A percentile compares a stretch with the other conserved stretches of the same genome.
Conservation (phyloP, 352 stramenopile species). For the Blastocystis sp. region DNA sequence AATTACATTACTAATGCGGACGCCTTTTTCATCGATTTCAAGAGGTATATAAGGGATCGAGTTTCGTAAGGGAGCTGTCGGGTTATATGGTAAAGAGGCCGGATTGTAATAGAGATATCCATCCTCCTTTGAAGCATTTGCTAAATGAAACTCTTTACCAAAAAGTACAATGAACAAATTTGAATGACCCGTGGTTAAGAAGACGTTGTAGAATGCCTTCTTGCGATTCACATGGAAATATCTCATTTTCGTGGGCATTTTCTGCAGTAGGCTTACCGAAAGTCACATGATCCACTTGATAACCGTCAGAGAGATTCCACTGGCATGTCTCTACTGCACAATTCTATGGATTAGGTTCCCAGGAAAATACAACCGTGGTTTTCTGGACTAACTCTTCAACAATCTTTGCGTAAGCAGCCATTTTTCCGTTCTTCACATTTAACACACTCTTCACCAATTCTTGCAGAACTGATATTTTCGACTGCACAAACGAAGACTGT, state of each 20-base stretch:
- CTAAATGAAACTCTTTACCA: background rate
- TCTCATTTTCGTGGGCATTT: background rate
- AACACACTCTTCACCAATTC: conserved; percentile 9
- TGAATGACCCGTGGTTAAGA: conserved; percentile 41
- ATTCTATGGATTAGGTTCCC: background rate
- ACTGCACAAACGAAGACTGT: background rate
- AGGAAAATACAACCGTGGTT: background rate
- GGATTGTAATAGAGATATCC: conserved; percentile 49
- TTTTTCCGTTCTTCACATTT: conserved; percentile 20
- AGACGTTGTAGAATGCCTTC: conserved; percentile 3
- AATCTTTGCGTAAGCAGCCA: conserved; percentile 19
- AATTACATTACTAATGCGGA: conserved; percentile 15
- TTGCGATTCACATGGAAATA: background rate
- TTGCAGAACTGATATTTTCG: background rate
- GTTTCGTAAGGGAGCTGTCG: conserved; percentile 21
- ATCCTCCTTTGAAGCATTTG: background rate
- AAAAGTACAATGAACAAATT: conserved; percentile 20
- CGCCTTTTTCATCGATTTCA: background rate
- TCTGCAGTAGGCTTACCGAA: background rate
- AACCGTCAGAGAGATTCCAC: conserved; percentile 16
- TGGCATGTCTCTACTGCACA: background rate
- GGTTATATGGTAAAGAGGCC: conserved; percentile 13
- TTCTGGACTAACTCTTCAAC: background rate
- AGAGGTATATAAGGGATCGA: conserved; percentile 7
- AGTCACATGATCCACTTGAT: background rate